phyloP scores from a whole-genome alignment of 2,329 filamentous ascomycete species.

The Phialophora verrucosa region DNA sequence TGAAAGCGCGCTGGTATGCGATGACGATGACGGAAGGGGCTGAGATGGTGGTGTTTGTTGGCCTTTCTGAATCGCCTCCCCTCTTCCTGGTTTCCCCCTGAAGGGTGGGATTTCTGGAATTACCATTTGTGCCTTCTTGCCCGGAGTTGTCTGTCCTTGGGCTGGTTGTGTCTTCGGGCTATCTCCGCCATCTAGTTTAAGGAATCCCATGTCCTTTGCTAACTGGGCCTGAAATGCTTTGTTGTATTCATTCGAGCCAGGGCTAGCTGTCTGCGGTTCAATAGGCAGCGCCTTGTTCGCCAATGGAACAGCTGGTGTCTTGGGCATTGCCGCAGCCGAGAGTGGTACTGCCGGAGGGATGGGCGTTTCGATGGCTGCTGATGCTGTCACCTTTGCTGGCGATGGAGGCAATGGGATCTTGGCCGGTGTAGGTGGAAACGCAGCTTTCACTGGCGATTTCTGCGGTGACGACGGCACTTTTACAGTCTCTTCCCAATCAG shows the following conservation, averaged over 20 bases:
- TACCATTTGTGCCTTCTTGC: constrained; percentile 43
- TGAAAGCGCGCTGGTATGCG: constrained; percentile 30
- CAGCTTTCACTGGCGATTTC: constrained; percentile 61
- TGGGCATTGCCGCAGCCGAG: constrained; percentile 46
- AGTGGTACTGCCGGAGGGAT: not conserved
- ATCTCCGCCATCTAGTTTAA: constrained; percentile 44
- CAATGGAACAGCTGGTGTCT: constrained; percentile 53
- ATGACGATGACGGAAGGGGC: constrained; percentile 42
- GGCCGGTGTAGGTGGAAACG: constrained; percentile 58
- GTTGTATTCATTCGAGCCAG: constrained; percentile 50
- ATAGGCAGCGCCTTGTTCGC: constrained; percentile 47
- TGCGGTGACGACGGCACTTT: constrained; percentile 64
- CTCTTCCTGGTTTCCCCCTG: constrained; percentile 41
- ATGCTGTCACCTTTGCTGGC: constrained; percentile 59
- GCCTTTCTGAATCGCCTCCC: constrained; percentile 34
- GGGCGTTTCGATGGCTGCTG: constrained; percentile 53
- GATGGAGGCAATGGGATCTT: constrained; percentile 67
- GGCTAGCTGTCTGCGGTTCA: constrained; percentile 44
- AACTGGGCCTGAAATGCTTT: constrained; percentile 50
- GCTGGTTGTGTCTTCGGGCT: constrained; percentile 35
- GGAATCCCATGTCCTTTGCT: constrained; percentile 49
- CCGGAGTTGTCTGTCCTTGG: constrained; percentile 28
- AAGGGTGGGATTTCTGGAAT: constrained; percentile 46
- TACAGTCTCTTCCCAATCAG: constrained; percentile 44
- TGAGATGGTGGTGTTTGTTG: constrained; percentile 39